Evolutionary conservation across 192 early-diverging fungal genomes (phyloP).

Genomic region (Coemansia sp.): DNA sequence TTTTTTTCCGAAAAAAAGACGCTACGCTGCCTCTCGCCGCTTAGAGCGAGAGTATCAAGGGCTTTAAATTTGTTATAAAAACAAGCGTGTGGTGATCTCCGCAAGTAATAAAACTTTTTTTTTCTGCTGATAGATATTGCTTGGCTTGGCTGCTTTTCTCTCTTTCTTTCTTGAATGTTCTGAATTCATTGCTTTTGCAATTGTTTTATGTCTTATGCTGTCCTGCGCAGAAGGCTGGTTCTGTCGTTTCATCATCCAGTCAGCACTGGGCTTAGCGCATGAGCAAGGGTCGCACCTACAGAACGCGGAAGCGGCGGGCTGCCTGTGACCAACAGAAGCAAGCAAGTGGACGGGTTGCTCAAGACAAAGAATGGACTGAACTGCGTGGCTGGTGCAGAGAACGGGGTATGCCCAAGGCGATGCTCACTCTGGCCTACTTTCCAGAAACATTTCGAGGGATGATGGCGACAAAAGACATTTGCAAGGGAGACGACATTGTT

Average conservation of each 20-base stretch:
- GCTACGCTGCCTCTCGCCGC: no score
- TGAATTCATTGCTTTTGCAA: no score
- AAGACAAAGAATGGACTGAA: slow-evolving; percentile 22
- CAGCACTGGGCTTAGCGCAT: slow-evolving; percentile 4
- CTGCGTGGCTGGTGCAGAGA: slow-evolving; percentile 41
- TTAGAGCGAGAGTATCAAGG: no score
- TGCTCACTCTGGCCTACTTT: slow-evolving; percentile 40
- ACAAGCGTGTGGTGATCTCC: no score
- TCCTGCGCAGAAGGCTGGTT: no score
- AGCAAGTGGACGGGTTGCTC: slow-evolving; percentile 4
- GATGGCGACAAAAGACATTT: slow-evolving; percentile 48
- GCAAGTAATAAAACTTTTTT: no score
- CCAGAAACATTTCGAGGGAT: slow-evolving; percentile 47
- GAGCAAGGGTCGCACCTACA: slow-evolving; percentile 28
- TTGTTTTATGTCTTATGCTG: no score
- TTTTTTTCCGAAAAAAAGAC: no score
- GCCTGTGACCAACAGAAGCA: background rate
- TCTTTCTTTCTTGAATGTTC: no score
- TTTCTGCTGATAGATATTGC: no score
- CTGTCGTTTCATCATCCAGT: background rate
- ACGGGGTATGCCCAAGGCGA: slow-evolving; percentile 30
- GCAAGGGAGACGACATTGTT: slow-evolving; percentile 29
- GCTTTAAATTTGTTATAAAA: no score
- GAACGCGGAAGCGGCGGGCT: slow-evolving; percentile 15
- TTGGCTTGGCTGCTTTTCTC: no score